Evolutionary conservation across 805 yeast species (phyloP).

Genomic region (Lachancea thermotolerans): DNA sequence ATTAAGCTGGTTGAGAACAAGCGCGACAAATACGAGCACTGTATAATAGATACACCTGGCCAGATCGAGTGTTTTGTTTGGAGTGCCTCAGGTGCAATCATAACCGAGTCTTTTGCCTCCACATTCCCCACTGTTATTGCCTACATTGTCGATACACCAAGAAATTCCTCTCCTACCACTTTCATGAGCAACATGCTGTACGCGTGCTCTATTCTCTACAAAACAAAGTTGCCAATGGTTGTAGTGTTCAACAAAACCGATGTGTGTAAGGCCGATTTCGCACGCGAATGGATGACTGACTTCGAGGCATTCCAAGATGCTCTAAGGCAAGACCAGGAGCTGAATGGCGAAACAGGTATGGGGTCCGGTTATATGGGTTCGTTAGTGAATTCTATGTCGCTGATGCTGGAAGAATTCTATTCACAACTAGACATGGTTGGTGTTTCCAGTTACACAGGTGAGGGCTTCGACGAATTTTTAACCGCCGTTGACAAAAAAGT

Average conservation of each 20-base stretch:
- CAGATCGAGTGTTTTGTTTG: slow-evolving; percentile 98
- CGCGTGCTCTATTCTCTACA: slow-evolving; percentile 94
- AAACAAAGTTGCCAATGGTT: slow-evolving; percentile 94
- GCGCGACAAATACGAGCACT: slow-evolving; percentile 47
- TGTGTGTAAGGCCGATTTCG: slow-evolving; percentile 76
- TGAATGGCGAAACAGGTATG: slow-evolving; percentile 47
- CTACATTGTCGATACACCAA: slow-evolving; percentile 92
- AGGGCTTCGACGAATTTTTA: slow-evolving; percentile 87
- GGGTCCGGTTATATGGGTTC: slow-evolving; percentile 90
- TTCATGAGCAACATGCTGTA: slow-evolving; percentile 97
- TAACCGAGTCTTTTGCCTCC: slow-evolving; percentile 94
- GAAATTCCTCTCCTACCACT: slow-evolving; percentile 90
- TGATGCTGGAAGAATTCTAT: slow-evolving; percentile 94
- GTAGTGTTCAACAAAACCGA: slow-evolving; percentile 95
- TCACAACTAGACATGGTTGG: slow-evolving; percentile 86
- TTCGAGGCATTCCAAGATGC: slow-evolving; percentile 87
- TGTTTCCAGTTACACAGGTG: slow-evolving; percentile 91
- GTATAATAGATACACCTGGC: slow-evolving; percentile 95
- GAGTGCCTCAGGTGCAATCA: slow-evolving; percentile 96
- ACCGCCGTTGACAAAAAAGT: slow-evolving; percentile 80
- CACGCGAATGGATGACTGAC: slow-evolving; percentile 95
- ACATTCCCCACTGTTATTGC: slow-evolving; percentile 94
- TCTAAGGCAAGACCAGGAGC: slow-evolving; percentile 57
- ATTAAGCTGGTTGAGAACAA: slow-evolving; percentile 78
- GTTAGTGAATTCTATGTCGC: slow-evolving; percentile 86